These are phyloP conservation scores for Sporothrix variecibatus DNA, from an alignment of 2,329 filamentous ascomycete species.

Conservation along the genomic window DNA sequence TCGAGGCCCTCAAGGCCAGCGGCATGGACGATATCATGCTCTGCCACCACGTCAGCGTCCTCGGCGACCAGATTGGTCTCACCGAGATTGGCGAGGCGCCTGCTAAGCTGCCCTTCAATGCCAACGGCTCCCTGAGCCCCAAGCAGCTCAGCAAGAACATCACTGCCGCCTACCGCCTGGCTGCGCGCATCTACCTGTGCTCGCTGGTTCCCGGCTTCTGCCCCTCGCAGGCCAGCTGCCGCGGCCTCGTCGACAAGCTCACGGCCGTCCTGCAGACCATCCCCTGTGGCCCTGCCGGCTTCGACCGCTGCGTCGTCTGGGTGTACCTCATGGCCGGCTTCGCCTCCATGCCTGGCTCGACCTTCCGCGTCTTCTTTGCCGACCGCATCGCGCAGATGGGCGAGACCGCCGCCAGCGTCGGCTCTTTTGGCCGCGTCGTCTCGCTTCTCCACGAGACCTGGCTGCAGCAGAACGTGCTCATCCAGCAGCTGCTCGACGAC, in stretches of 20 bases:
- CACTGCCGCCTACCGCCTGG: conserved; percentile 85
- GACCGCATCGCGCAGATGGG: conserved; percentile 75
- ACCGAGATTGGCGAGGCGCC: conserved; percentile 68
- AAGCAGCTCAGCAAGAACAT: conserved; percentile 86
- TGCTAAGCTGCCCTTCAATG: conserved; percentile 63
- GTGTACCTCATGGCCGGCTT: conserved; percentile 86
- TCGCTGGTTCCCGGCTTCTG: conserved; percentile 88
- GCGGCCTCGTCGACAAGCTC: conserved; percentile 76
- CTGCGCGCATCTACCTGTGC: conserved; percentile 95
- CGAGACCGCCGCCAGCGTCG: conserved; percentile 69
- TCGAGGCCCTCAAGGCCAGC: conserved; percentile 82
- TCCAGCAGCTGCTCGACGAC: conserved; percentile 13
- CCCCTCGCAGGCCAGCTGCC: conserved; percentile 70
- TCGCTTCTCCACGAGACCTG: conserved; percentile 81
- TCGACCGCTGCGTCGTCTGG: conserved; percentile 90
- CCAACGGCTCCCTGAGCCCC: conserved; percentile 74
- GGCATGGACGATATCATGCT: conserved; percentile 84
- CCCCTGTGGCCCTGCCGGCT: conserved; percentile 77
- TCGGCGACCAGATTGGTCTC: conserved; percentile 81
- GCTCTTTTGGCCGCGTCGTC: conserved; percentile 82
- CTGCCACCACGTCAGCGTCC: conserved; percentile 84
- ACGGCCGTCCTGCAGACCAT: conserved; percentile 77
- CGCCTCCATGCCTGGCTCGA: conserved; percentile 69
- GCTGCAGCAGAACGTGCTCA: conserved; percentile 65
- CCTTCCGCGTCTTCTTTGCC: conserved; percentile 76